phyloP scores from a whole-genome alignment of 192 early-diverging fungal species.

The Rhizoclosmatium globosum region DNA sequence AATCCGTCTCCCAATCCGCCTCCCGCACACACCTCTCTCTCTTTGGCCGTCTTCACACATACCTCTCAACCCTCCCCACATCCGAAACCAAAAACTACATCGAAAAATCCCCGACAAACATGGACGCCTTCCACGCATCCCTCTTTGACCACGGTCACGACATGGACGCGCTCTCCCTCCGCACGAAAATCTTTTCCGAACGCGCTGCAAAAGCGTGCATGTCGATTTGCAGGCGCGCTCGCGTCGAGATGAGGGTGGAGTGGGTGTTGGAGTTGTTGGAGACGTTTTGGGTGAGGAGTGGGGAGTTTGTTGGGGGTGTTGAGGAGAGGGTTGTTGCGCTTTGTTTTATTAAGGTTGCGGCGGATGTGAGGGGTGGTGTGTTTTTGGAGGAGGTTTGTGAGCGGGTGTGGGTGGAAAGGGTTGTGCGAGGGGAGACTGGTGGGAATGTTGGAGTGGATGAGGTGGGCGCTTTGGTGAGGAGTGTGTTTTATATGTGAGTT shows the following conservation, averaged over 20 bases:
- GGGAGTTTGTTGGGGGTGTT: conserved; percentile 5
- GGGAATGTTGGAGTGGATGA: neutral
- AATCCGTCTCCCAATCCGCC: conserved; percentile 11
- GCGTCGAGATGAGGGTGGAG: neutral
- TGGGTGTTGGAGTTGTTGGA: conserved; percentile 5
- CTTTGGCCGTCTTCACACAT: conserved; percentile 12
- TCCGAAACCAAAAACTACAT: conserved; percentile 4
- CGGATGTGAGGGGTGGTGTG: neutral
- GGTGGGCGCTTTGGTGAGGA: neutral
- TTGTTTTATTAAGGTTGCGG: conserved; percentile 8
- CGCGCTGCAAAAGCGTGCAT: neutral
- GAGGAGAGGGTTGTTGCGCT: conserved; percentile 7
- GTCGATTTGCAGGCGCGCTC: conserved; percentile 10
- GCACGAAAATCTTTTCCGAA: conserved; percentile 4
- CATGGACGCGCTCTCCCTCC: conserved; percentile 1
- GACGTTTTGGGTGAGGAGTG: conserved; percentile 1
- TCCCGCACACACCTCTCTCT: neutral
- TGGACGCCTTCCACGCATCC: neutral
- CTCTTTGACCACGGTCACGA: conserved; percentile 1
- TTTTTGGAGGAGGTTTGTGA: neutral
- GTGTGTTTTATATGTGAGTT: conserved; percentile 18
- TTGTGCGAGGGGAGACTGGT: neutral
- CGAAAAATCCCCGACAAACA: neutral
- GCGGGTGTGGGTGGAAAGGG: neutral
- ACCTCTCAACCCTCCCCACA: neutral